Evolutionary conservation across 139 green algal genomes (phyloP), one percentile per base, ranked within the genome.

Genomic region (Pseudopediastrum boryanum): DNA sequence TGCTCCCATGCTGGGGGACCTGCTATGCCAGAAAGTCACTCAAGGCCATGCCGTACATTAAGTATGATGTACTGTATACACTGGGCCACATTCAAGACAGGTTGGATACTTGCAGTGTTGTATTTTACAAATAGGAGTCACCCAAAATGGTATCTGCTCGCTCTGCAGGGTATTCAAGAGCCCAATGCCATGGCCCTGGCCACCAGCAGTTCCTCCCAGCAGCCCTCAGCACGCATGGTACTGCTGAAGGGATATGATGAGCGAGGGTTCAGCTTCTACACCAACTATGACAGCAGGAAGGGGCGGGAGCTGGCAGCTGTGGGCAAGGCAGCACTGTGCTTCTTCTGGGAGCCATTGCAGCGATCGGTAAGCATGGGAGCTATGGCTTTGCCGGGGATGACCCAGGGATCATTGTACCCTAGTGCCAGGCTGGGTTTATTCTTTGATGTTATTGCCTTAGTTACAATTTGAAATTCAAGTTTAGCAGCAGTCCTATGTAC

Each of bases 191-290:
- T 98, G 84, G 75, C 71, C 16, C 54, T 98, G 56, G 90, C 92
- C 25, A 92, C 84, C 4, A 75, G 65, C 21, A 79, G 88, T 50
- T 25, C 61, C 2, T 10, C 29, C 0, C 87, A 88, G 0, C 54
- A 42, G 4, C 92, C 93, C 16, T 87, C 74, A 25, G 86, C 89
- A 44, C 89, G 94, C n/a, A 86, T 95, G 66, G 92, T 98, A 38
- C 85, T 98, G 36, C 88, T 98, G 31, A 98, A 69, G 51, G 75
- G 85, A 16, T 89, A 83, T 63, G 85, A 91, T 36, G 70, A 86
- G 29, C 62, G 85, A 1, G 95, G 95, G 0, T 97, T 98, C 75
- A 83, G 91, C 0, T 98, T 95, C 71, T 98, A 93, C 84, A 97
- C 94, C 33, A 98, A 98, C 84, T 98, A 96, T 85, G 78, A 84